phyloP scores from a whole-genome alignment of 305 asterid species.

The Solanum chacoense region DNA sequence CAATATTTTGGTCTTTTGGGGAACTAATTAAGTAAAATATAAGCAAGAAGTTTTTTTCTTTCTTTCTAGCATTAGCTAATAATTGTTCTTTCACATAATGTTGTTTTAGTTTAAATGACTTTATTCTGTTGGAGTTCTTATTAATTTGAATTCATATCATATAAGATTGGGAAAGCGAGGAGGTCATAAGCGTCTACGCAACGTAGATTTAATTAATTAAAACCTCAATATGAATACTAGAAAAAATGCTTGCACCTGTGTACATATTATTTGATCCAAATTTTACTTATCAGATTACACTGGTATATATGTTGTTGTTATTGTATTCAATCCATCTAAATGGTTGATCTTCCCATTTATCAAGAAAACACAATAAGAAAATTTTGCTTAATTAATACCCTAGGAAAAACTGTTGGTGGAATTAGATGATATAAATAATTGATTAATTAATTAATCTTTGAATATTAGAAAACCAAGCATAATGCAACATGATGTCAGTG shows the following conservation, averaged over 20 bases:
- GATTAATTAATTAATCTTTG: neutral
- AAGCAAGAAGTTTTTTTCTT: neutral
- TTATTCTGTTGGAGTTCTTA: neutral
- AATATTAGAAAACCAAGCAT: neutral
- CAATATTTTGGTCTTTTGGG: neutral
- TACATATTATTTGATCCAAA: neutral
- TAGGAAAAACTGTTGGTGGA: neutral
- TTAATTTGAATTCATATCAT: neutral
- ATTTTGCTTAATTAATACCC: neutral
- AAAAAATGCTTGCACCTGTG: fast-evolving
- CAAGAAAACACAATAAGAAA: neutral
- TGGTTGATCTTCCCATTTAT: neutral
- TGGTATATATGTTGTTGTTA: neutral
- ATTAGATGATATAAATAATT: neutral
- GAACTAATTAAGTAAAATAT: neutral
- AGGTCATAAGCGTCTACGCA: neutral
- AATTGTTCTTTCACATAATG: neutral
- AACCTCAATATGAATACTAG: neutral
- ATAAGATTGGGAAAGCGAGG: neutral
- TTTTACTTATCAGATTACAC: neutral
- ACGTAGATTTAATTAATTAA: fast-evolving
- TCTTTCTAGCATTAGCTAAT: neutral
- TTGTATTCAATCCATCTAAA: neutral
- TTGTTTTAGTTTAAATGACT: neutral
- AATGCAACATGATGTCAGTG: conserved; percentile 3